A percentile compares a stretch with the other conserved stretches of the same genome.
Evolutionary conservation across 208 protist genomes (phyloP).

Genomic region (Wallacemonas sp.): DNA sequence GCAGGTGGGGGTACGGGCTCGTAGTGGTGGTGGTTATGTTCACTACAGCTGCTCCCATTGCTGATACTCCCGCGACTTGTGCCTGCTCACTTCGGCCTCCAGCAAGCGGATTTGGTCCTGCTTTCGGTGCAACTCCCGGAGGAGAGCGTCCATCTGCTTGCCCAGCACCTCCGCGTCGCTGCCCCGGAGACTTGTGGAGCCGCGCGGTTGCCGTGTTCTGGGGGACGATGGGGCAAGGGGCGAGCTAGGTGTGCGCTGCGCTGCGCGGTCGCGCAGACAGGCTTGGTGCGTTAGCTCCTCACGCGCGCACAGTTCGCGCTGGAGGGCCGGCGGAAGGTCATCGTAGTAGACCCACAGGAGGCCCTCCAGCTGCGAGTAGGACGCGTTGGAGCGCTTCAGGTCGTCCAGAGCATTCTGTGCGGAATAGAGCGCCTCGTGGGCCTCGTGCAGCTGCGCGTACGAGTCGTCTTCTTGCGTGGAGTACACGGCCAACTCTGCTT

Average conservation of each 20-base stretch:
- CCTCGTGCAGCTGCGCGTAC: not conserved
- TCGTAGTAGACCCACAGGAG: constrained; percentile 27
- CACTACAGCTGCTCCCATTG: not conserved
- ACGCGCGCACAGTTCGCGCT: constrained; percentile 2
- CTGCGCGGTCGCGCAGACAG: not conserved
- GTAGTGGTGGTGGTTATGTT: no score
- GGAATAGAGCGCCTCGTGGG: constrained; percentile 8
- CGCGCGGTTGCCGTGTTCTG: not conserved
- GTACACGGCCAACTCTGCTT: not conserved
- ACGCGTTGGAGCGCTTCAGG: constrained; percentile 10
- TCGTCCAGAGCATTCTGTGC: constrained; percentile 20
- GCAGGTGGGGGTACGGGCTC: no score
- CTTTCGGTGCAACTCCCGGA: constrained; percentile 14
- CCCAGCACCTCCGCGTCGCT: not conserved
- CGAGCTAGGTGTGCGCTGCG: not conserved
- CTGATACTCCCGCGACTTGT: not conserved
- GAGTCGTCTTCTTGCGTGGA: not conserved
- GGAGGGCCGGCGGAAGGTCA: constrained; percentile 12
- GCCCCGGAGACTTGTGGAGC: not conserved
- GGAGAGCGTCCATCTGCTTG: constrained; percentile 14
- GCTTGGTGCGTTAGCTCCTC: constrained; percentile 4
- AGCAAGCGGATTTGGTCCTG: constrained; percentile 1
- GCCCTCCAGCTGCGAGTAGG: constrained; percentile 12
- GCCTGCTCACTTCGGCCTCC: not conserved
- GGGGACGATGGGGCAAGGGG: not conserved